Evolutionary conservation across 1,139 yeast species (phyloP).

Genomic region (Candida sanyaensis): DNA sequence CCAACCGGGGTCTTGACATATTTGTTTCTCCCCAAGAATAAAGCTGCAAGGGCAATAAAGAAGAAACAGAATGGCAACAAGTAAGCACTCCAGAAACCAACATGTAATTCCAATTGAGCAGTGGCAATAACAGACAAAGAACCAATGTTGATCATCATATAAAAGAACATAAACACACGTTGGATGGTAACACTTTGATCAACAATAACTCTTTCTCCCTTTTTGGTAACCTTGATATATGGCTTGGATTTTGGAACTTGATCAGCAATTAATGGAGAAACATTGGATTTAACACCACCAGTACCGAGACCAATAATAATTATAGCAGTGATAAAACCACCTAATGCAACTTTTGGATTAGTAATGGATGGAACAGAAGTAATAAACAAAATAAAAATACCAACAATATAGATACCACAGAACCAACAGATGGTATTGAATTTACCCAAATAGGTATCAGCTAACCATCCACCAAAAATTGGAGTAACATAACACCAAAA

Average conservation of each 20-base stretch:
- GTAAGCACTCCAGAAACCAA: slow-evolving; percentile 46
- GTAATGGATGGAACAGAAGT: slow-evolving; percentile 71
- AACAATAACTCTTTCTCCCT: slow-evolving; percentile 38
- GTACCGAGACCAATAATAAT: slow-evolving; percentile 73
- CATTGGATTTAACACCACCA: slow-evolving; percentile 79
- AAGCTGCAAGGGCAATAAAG: slow-evolving; percentile 56
- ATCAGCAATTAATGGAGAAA: slow-evolving; percentile 77
- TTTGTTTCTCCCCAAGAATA: slow-evolving; percentile 53
- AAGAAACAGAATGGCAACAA: slow-evolving; percentile 66
- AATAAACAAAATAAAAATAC: slow-evolving; percentile 63
- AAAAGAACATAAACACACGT: slow-evolving; percentile 44
- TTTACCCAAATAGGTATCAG: slow-evolving; percentile 76
- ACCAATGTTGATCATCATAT: slow-evolving; percentile 43
- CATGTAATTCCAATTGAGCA: slow-evolving; percentile 35
- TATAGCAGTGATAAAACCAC: slow-evolving; percentile 61
- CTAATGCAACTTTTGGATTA: slow-evolving; percentile 40
- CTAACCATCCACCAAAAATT: slow-evolving; percentile 70
- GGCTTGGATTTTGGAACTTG: slow-evolving; percentile 52
- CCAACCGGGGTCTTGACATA: slow-evolving; percentile 63
- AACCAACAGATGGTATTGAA: slow-evolving; percentile 66
- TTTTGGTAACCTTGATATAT: slow-evolving; percentile 29
- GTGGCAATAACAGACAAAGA: slow-evolving; percentile 42
- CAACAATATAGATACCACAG: slow-evolving; percentile 58
- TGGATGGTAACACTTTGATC: slow-evolving; percentile 43
- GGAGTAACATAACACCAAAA: slow-evolving; percentile 85